Conservation (phyloP, 805 yeast genomes). For the Isabelozyma heimii region DNA sequence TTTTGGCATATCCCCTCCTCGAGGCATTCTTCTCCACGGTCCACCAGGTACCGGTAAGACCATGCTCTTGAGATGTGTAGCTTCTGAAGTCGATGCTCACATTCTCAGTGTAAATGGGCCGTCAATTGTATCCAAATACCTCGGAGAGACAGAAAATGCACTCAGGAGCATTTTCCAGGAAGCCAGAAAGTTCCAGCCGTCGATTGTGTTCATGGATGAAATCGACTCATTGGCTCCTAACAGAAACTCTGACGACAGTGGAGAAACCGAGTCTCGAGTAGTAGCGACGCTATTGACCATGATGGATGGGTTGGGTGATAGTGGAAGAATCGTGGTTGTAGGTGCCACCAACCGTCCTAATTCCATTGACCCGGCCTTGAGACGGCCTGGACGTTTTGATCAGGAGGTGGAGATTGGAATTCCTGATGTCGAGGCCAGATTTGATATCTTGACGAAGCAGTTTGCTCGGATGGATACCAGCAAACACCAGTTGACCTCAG, state of each 20-base stretch:
- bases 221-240: constrained; percentile 89
- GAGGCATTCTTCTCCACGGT: constrained; percentile 92
- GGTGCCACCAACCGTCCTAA: constrained; percentile 78
- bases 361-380: constrained; percentile 63
- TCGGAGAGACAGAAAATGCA: constrained; percentile 91
- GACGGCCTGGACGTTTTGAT: constrained; percentile 88
- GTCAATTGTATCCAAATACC: constrained; percentile 83
- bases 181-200: constrained; percentile 82
- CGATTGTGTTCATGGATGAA: constrained; percentile 87
- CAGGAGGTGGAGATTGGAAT: constrained; percentile 88
- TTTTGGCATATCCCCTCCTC: constrained; percentile 88
- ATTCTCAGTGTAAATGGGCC: constrained; percentile 86
- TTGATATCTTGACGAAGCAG: constrained; percentile 66
- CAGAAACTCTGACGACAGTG: constrained; percentile 78
- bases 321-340: constrained; percentile 63
- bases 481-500: constrained; percentile 47
- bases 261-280: constrained; percentile 87
- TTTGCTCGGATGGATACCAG: constrained; percentile 47
- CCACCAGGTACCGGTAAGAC: constrained; percentile 98
- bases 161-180: constrained; percentile 81
- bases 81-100: constrained; percentile 77
- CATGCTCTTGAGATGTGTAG: constrained; percentile 78
- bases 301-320: constrained; percentile 73
- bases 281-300: constrained; percentile 83
- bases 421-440: constrained; percentile 81